Base-by-base conservation (phyloP, 2,329 filamentous ascomycete species). In the Monosporascus sp. region DNA sequence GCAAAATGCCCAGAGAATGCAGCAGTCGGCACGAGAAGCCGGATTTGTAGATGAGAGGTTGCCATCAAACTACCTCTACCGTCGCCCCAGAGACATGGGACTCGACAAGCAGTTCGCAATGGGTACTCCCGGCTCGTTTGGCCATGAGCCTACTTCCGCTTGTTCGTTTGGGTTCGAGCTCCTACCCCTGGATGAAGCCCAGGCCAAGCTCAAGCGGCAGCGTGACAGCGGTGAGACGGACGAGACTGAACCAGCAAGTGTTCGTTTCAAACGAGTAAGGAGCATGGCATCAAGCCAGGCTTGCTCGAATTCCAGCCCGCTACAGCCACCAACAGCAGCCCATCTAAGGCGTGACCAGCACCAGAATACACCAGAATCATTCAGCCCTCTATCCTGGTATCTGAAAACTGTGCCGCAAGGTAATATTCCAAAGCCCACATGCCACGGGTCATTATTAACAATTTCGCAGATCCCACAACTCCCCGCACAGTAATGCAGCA, bases 121-220 rank as follows among this genome's bases (percentile, higher is more conserved):
- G 17, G 52, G 46, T 6, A 51, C 53, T 18, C 50, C 52, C 20
- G 38, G 45, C 28, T 48, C 48, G 5, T 55, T 55, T 20, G 51
- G 60, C 15, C 55, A 57, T 5, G 55, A 52, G 8, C 48, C 54
- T 3, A 51, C 51, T 44, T 55, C 61, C 5, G 26, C 58, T 3
- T 44, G 51, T 8, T 63, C 61, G 47, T 68, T 69, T 31, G 41
- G 57, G 2, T 68, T 67, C 35, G 60, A 60, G 41, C 60, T 69
- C 18, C 24, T 69, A 5, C 57, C 65, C 1, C 60, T 69, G 2
- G 51, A 60, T 3, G 50, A 60, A 14, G 65, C 65, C 5, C 63
- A 60, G 43, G 20, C 51, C 3, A 54, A 57, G 35, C 54, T 65
- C n/a, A 66, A 59, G 37, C 5, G 22, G n/a, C 58, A 64, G 51